These are phyloP conservation scores for Septoria petroselini DNA, from an alignment of 2,329 filamentous ascomycete species.

Conservation along the genomic window DNA sequence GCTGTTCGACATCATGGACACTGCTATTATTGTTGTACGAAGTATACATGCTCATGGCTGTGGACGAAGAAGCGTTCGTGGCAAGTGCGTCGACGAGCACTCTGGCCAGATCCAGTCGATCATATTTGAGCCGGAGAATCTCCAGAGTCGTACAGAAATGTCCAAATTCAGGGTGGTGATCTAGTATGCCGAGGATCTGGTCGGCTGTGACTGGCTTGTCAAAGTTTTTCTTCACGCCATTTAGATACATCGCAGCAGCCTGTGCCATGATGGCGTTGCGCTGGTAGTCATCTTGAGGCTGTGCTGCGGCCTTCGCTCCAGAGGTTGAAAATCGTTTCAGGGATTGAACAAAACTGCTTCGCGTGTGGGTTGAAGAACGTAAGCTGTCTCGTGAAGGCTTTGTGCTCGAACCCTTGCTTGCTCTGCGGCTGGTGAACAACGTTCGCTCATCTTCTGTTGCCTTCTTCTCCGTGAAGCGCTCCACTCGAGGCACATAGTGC, in stretches of 20 bases:
- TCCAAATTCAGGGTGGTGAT: slow-evolving; percentile 24
- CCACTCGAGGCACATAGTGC: slow-evolving; percentile 24
- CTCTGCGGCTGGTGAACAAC: slow-evolving; percentile 3
- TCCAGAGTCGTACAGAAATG: slow-evolving; percentile 27
- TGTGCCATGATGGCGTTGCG: slow-evolving; percentile 25
- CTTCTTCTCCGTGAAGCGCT: slow-evolving; percentile 16
- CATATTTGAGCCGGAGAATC: slow-evolving; percentile 21
- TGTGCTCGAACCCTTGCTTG: background rate
- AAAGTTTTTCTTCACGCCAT: slow-evolving; percentile 22
- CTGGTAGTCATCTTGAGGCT: slow-evolving; percentile 4
- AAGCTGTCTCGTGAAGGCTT: slow-evolving; percentile 2
- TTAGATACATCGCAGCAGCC: slow-evolving; percentile 27
- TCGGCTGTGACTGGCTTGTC: slow-evolving; percentile 25
- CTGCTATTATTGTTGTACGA: slow-evolving; percentile 2
- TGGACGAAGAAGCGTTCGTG: slow-evolving; percentile 2
- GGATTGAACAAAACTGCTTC: slow-evolving; percentile 5
- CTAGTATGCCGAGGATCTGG: slow-evolving; percentile 22
- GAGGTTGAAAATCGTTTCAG: slow-evolving; percentile 11
- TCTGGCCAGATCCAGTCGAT: slow-evolving; percentile 26
- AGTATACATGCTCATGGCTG: slow-evolving; percentile 2
- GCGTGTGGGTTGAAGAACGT: slow-evolving; percentile 5
- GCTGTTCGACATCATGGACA: slow-evolving; percentile 12
- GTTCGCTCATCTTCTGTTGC: slow-evolving; percentile 15
- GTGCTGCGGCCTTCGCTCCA: background rate
- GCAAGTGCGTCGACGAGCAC: slow-evolving; percentile 25